Evolutionary conservation across 805 yeast genomes (phyloP), one percentile per base, ranked within the genome.

Genomic region (Metschnikowia similis): DNA sequence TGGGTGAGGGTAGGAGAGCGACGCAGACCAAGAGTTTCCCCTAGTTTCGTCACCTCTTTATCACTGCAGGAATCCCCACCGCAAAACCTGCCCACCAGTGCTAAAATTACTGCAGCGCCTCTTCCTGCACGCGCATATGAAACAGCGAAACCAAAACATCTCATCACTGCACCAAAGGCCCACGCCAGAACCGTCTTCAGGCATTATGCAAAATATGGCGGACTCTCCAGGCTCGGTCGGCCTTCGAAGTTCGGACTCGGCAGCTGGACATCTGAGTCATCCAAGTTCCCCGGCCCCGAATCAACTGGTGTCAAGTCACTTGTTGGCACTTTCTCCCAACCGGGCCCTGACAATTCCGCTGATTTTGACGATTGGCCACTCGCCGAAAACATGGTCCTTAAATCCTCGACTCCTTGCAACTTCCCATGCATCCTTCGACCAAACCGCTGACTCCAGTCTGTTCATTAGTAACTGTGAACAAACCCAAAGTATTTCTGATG

Each of bases 371-470:
- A 32, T 6, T 5, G 26, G 37, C 45, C 36, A 32, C 30, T 32
- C 37, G 8, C 21, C 45, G 9, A 21, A 13, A 4, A 8, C 6
- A 8, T 26, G 8, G 10, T 8, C 45, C 35, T 21, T 41, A 30
- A 32, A 13, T 7, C 10, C 37, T 6, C n/a, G 36, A 10, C 21
- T n/a, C 14, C 13, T 41, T n/a, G 21, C 45, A 8, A 21, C 28
- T 1, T 31, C 30, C 2, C 10, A 13, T 26, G 37, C 21, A 13
- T 41, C 45, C 8, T 6, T 26, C 6, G 36, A 41, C 36, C 45
- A 38, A 35, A 49, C 57, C 9, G 52, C 53, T 4, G 59, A 53
- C 13, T 57, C 60, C 4, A 55, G 60, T 28, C 60, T 57, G 60
- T 57, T 57, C 32, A 48, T 57, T 8, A 53, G 56, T 21, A 44